These are phyloP conservation scores for Tinospora cordifolia DNA, from an alignment of 164 flowering plant species.

Conservation along the genomic window DNA sequence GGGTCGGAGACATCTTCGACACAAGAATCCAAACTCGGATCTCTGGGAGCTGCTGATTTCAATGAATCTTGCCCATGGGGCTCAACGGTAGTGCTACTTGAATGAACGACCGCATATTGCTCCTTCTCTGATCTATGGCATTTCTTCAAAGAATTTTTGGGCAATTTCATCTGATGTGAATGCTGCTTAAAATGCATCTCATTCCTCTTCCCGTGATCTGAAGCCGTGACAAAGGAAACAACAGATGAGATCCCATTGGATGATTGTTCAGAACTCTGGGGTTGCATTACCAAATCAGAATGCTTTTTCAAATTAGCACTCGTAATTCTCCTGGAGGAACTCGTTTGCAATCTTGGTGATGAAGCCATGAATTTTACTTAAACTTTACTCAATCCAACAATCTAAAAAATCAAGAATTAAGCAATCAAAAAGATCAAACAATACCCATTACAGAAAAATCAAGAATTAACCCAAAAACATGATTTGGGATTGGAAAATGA, in stretches of 20 bases:
- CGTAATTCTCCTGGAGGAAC: neutral
- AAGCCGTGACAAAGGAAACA: conserved; percentile 19
- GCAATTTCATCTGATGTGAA: conserved; percentile 15
- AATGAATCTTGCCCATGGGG: conserved; percentile 12
- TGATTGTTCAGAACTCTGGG: conserved; percentile 22
- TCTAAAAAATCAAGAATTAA: neutral
- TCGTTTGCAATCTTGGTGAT: neutral
- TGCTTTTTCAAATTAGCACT: neutral
- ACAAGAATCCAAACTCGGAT: neutral
- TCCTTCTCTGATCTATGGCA: conserved; percentile 22
- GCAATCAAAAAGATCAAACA: neutral
- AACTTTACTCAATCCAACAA: neutral
- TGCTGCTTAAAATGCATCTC: neutral
- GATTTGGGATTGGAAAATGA: too few species aligned
- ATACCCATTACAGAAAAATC: neutral
- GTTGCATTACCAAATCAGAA: neutral
- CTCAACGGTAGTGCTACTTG: conserved; percentile 12
- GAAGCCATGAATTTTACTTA: neutral
- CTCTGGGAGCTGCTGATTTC: conserved; percentile 1
- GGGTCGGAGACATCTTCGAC: neutral
- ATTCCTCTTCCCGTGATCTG: conserved; percentile 18
- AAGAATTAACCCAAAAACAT: neutral
- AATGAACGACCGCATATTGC: conserved; percentile 14
- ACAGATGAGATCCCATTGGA: conserved; percentile 24
- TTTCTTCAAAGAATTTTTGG: conserved; percentile 14